Base-by-base conservation (phyloP, 768 basidiomycete genomes). In the Cystoderma amianthinum region DNA sequence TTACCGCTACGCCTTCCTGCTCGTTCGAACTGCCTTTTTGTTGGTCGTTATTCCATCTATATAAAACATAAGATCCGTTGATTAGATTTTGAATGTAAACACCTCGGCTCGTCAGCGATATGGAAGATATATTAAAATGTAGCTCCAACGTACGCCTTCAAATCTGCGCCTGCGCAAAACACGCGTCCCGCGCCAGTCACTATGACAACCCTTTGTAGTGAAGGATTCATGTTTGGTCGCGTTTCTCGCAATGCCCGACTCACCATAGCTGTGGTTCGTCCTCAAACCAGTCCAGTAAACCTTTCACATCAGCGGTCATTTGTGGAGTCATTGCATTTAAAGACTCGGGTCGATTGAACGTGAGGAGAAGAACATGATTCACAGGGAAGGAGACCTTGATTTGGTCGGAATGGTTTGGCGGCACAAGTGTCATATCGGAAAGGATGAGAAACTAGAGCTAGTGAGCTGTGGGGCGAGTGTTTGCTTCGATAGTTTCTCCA, bases 111-210 rank as follows among this genome's bases (percentile, higher is more conserved):
- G 13, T 36, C 33, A 39, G 35, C 36, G 6, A 25, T 42, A 34
- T 32, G 24, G 23, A 23, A 18, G 30, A 33, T 28, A 32, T 18
- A 21, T 34, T 15, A 10, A 33, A 13, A 39, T 35, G 36, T 18
- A 32, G 40, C 23, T 37, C 30, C 38, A 42, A 69, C 78, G 44
- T 54, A 85, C 84, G 73, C 74, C 61, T 80, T 79, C 38, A 90
- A 68, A 58, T 90, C 88, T 28, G 83, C 84, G 12, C 87, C 88
- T 12, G 85, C 85, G 49, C 85, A 88, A 60, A 91, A 91, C 1
- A 71, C 54, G 33, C 78, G 74, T 9, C 86, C 86, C 45, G 73
- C 69, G 17, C 86, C 87, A 36, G 86, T 89, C 36, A 90, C 55
- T 49, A 91, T 68, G 25, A 69, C 74, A 7, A 84, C 82, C 87